These are phyloP conservation scores for Clitocybe nebularis DNA, from an alignment of 1,284 basidiomycete species.

Conservation along the genomic window DNA sequence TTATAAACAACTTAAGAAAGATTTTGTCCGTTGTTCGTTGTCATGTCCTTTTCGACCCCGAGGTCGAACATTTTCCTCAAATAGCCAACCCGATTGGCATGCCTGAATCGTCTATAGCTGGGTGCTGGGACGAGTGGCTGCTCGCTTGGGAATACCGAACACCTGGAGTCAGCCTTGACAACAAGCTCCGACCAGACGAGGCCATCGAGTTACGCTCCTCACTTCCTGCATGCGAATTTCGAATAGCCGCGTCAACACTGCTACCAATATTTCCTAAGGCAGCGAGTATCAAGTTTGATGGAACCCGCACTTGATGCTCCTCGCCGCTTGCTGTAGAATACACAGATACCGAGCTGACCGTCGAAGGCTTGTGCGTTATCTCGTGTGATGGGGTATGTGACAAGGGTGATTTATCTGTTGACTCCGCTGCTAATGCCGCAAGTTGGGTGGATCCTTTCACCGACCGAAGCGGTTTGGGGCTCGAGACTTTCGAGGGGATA, in stretches of 20 bases:
- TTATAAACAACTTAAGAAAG: too few relatives aligned
- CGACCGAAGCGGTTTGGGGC: conserved; percentile 18
- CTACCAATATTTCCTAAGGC: conserved; percentile 24
- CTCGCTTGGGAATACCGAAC: conserved; percentile 19
- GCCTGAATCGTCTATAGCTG: conserved; percentile 20
- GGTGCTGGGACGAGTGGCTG: conserved; percentile 6
- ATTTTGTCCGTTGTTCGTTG: neutral
- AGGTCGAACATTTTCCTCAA: conserved; percentile 10
- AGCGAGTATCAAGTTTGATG: conserved; percentile 28
- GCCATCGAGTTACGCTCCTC: conserved; percentile 17
- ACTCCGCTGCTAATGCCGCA: conserved; percentile 4
- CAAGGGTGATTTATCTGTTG: conserved; percentile 1
- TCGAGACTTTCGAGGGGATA: conserved; percentile 14
- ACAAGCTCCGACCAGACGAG: conserved; percentile 21
- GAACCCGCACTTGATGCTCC: conserved; percentile 26
- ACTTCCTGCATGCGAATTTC: conserved; percentile 15
- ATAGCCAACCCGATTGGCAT: conserved; percentile 21
- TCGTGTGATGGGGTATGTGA: neutral
- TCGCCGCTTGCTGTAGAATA: conserved; percentile 36
- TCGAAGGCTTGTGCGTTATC: conserved; percentile 27
- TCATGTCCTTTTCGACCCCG: neutral
- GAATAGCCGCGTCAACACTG: conserved; percentile 11
- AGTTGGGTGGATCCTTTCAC: conserved; percentile 12
- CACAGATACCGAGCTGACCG: conserved; percentile 28
- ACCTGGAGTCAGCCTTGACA: conserved; percentile 13